phyloP scores from a whole-genome alignment of 169 alveolate genomes.

The Plasmodium gonderi region DNA sequence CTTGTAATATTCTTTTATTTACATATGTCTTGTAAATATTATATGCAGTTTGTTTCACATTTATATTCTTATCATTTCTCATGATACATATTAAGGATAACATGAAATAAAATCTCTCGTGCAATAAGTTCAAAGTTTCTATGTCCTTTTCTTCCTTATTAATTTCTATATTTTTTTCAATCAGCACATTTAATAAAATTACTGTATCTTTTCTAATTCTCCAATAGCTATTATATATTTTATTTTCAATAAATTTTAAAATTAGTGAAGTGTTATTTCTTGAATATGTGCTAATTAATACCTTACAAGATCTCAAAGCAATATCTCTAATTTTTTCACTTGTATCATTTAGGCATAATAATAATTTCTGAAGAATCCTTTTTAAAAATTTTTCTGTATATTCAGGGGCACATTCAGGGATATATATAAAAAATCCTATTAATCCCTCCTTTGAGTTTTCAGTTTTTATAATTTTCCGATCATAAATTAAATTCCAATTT shows the following conservation, averaged over 20 bases:
- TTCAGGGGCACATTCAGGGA: constrained; percentile 67
- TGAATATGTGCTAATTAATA: constrained; percentile 39
- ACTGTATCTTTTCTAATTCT: constrained; percentile 59
- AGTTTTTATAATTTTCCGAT: constrained; percentile 40
- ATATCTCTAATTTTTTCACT: constrained; percentile 68
- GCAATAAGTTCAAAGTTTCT: constrained; percentile 30
- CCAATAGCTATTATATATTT: constrained; percentile 66
- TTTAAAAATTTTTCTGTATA: constrained; percentile 72
- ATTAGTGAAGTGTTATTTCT: constrained; percentile 64
- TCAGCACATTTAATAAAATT: constrained; percentile 37
- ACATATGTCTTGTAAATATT: constrained; percentile 57
- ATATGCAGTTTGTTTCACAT: constrained; percentile 70
- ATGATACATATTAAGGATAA: constrained; percentile 67
- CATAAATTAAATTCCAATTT: constrained; percentile 64
- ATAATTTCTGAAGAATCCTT: constrained; percentile 52
- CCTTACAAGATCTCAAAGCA: constrained; percentile 63
- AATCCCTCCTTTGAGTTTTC: constrained; percentile 65
- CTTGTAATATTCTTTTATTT: constrained; percentile 64
- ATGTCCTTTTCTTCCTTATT: constrained; percentile 59
- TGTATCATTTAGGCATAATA: constrained; percentile 60
- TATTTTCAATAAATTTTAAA: constrained; percentile 69
- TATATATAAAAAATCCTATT: constrained; percentile 62
- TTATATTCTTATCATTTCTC: constrained; percentile 68
- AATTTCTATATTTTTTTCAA: constrained; percentile 73
- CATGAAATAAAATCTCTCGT: constrained; percentile 72